A percentile compares a stretch with the other conserved stretches of the same genome.
phyloP scores from a whole-genome alignment of 306 rosid species.

The Prunus kanzakura region DNA sequence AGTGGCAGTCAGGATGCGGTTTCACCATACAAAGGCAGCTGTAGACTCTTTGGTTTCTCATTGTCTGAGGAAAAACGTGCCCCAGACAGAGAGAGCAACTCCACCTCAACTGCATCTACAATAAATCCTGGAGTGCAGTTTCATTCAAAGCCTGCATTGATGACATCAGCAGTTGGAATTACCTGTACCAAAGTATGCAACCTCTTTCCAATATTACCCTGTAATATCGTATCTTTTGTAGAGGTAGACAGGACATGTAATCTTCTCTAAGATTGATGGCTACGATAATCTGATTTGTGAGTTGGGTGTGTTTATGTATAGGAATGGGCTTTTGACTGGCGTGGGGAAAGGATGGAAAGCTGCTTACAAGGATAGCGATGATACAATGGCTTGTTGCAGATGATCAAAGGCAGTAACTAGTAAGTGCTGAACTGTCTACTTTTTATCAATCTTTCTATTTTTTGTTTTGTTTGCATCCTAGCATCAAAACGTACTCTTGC shows the following conservation, averaged over 20 bases:
- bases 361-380: constrained; percentile 21
- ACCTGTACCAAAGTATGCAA: constrained; percentile 59
- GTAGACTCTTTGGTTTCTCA: constrained; percentile 92
- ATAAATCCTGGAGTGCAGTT: constrained; percentile 52
- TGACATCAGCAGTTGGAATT: constrained; percentile 52
- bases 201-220: constrained; percentile 2
- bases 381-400: constrained; percentile 1
- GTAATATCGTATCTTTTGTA: background rate
- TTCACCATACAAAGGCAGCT: constrained; percentile 65
- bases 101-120: constrained; percentile 37
- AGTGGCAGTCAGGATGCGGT: constrained; percentile 50
- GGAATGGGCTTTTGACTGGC: constrained; percentile 27
- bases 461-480: background rate
- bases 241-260: background rate
- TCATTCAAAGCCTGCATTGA: constrained; percentile 45
- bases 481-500: background rate
- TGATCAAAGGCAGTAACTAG: constrained; percentile 6
- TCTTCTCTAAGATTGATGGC: background rate
- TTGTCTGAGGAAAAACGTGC: constrained; percentile 55
- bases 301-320: constrained; percentile 14
- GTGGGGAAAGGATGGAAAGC: constrained; percentile 29
- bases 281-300: constrained; percentile 21
- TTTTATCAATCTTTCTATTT: background rate
- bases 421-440: constrained; percentile 1
- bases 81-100: constrained; percentile 41